Percentiles rank a stretch among this genome's conserved stretches.
phyloP scores from a whole-genome alignment of 2,329 filamentous ascomycete genomes.

The Diaporthe sp. region DNA sequence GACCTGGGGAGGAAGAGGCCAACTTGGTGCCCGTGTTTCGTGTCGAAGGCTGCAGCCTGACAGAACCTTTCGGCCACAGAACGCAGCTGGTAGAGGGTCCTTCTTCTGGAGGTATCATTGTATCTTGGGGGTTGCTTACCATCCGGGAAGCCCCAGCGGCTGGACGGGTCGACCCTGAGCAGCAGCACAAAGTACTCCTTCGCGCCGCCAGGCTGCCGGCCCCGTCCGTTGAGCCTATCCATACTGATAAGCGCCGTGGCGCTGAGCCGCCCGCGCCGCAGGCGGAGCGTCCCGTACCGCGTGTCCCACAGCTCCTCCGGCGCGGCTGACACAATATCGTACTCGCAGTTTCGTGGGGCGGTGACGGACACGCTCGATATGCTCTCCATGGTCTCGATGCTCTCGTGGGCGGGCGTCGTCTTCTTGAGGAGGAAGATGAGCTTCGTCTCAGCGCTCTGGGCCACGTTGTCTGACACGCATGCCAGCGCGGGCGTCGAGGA shows the following conservation, averaged over 20 bases:
- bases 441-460: conserved; percentile 22
- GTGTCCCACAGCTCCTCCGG: conserved; percentile 24
- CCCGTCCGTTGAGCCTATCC: not conserved
- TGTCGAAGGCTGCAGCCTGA: not conserved
- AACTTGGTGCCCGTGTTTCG: not conserved
- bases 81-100: not conserved
- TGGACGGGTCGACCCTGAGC: conserved; percentile 22
- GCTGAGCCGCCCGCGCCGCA: not conserved
- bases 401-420: conserved; percentile 1
- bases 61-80: too few relatives aligned
- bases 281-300: not conserved
- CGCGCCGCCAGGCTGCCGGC: not conserved
- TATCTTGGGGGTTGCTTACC: not conserved
- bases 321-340: conserved; percentile 16
- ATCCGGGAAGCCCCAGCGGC: conserved; percentile 18
- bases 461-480: conserved; percentile 19
- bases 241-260: conserved; percentile 23
- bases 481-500: conserved; percentile 12
- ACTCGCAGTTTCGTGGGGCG: not conserved
- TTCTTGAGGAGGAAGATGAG: conserved; percentile 28
- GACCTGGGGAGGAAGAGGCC: not conserved
- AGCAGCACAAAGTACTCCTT: conserved; percentile 16
- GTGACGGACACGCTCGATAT: conserved; percentile 7
- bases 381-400: conserved; percentile 24
- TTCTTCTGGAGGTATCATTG: not conserved